Evolutionary conservation across 1,284 basidiomycete genomes (phyloP).

Genomic region (Bondarzewia mesenterica): DNA sequence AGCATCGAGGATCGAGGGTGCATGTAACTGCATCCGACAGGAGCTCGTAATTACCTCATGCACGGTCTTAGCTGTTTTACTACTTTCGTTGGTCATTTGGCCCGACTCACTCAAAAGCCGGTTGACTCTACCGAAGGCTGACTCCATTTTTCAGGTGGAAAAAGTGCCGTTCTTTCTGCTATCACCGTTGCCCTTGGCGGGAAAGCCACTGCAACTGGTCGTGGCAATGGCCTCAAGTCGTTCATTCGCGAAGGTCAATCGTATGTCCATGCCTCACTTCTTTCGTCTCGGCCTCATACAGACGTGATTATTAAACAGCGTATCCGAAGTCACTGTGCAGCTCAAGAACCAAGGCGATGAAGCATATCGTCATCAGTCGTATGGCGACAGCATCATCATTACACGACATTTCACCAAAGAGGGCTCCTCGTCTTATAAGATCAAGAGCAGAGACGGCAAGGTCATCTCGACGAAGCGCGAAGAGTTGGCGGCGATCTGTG

Average conservation of each 20-base stretch:
- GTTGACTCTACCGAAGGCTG: background rate
- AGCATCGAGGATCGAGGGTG: no score
- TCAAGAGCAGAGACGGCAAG: conserved; percentile 64
- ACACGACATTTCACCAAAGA: conserved; percentile 76
- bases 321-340: conserved; percentile 71
- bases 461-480: conserved; percentile 76
- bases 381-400: conserved; percentile 80
- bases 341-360: conserved; percentile 88
- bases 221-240: conserved; percentile 80
- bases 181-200: conserved; percentile 93
- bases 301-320: conserved; percentile 29
- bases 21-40: no score
- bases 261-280: no score
- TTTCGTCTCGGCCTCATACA: conserved; percentile 2
- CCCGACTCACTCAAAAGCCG: background rate
- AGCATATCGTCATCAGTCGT: conserved; percentile 78
- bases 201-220: conserved; percentile 83
- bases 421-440: conserved; percentile 77
- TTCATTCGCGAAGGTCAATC: conserved; percentile 83
- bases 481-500: conserved; percentile 81
- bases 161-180: conserved; percentile 91
- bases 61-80: no score
- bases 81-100: no score
- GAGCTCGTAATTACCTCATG: no score
- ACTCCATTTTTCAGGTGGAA: conserved; percentile 57